Conservation (phyloP, 2,329 filamentous ascomycete species). For the Aaosphaeria pasadenensis region DNA sequence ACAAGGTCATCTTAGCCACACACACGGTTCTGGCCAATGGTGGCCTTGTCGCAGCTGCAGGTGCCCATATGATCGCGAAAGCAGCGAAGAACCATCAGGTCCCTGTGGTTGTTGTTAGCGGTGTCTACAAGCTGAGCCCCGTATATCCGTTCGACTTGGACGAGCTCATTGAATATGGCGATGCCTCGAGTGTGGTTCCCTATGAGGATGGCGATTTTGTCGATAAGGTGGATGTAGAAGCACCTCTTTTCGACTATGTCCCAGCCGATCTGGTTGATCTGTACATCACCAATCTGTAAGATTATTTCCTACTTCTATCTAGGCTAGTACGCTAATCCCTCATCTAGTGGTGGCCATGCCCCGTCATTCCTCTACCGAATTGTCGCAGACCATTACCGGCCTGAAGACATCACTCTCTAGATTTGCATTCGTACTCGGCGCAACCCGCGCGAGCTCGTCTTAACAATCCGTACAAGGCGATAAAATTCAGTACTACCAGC, state of each 20-base stretch:
- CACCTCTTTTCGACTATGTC: conserved; percentile 79
- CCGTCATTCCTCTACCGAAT: conserved; percentile 71
- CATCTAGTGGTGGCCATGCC: conserved; percentile 60
- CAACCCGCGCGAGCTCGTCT: too few species aligned
- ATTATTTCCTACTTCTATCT: conserved; percentile 21
- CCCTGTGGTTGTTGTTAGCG: conserved; percentile 83
- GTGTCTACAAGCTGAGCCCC: conserved; percentile 91
- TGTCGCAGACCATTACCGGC: conserved; percentile 72
- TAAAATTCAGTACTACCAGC: too few species aligned
- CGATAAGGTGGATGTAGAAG: conserved; percentile 72
- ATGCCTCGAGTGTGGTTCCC: conserved; percentile 70
- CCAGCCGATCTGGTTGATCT: conserved; percentile 72
- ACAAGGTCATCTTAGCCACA: conserved; percentile 90
- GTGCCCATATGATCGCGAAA: conserved; percentile 78
- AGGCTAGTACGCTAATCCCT: conserved; percentile 8
- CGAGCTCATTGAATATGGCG: conserved; percentile 80
- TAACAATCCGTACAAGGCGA: too few species aligned
- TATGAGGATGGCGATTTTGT: conserved; percentile 80
- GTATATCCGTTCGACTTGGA: conserved; percentile 83
- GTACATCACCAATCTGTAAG: conserved; percentile 82
- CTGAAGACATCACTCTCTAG: conserved; percentile 63
- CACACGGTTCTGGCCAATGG: conserved; percentile 87
- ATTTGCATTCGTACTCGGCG: not conserved
- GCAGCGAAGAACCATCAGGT: conserved; percentile 80
- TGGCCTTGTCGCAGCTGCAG: conserved; percentile 77